phyloP scores from a whole-genome alignment of 2,329 filamentous ascomycete species.

The Dactylonectria macrodidyma region DNA sequence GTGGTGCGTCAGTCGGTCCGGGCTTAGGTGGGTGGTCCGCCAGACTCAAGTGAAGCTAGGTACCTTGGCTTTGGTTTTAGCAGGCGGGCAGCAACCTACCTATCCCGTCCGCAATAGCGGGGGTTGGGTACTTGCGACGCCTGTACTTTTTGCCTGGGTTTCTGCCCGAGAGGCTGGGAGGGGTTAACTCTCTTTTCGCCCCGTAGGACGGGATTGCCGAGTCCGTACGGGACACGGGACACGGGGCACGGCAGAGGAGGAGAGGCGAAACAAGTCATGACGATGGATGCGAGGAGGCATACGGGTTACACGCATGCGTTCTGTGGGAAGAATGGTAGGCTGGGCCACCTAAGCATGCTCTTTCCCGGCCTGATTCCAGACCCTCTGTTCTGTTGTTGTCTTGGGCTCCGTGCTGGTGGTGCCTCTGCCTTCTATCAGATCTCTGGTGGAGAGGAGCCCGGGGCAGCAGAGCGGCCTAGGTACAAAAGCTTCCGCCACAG shows the following conservation, averaged over 20 bases:
- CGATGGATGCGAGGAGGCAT: neutral
- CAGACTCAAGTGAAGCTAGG: neutral
- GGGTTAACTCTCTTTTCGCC: neutral
- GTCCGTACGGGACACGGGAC: neutral
- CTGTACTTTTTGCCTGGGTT: neutral
- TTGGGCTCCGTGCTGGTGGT: neutral
- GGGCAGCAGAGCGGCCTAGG: neutral
- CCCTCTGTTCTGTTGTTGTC: neutral
- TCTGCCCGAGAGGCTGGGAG: neutral
- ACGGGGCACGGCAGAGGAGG: neutral
- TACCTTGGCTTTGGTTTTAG: too few relatives aligned
- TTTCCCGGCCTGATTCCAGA: neutral
- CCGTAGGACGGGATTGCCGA: neutral
- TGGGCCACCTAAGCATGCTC: neutral
- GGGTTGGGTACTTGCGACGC: neutral
- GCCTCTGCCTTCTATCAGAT: neutral
- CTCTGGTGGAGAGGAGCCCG: neutral
- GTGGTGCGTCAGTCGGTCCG: neutral
- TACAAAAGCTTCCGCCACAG: slow-evolving; percentile 2
- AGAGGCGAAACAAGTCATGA: neutral
- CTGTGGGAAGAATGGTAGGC: neutral
- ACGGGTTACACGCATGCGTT: neutral
- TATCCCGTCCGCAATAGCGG: neutral
- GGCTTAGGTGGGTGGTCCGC: neutral
- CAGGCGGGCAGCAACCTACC: neutral